Conservation (phyloP, 345 rosid genomes). For the Diplotaxis tenuifolia region DNA sequence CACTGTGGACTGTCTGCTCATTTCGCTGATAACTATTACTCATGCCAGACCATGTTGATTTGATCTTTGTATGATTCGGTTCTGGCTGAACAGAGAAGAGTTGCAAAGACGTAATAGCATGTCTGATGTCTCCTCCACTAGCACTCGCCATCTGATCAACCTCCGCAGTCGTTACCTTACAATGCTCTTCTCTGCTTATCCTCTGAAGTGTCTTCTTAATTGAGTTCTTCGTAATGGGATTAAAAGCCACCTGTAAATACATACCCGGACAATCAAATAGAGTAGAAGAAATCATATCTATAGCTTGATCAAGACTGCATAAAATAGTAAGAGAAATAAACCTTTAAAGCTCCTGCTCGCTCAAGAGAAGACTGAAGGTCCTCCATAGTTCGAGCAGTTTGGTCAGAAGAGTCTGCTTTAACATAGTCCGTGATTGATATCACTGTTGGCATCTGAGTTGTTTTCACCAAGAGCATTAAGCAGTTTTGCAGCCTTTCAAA, state of each 20-base stretch:
- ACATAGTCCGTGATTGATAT: conserved; percentile 61
- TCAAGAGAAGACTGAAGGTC: conserved; percentile 67
- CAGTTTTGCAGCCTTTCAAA: conserved; percentile 67
- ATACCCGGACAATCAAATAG: conserved; percentile 23
- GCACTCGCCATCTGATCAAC: conserved; percentile 73
- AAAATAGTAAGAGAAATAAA: conserved; percentile 43
- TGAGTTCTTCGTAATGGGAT: conserved; percentile 79
- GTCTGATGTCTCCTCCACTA: conserved; percentile 35
- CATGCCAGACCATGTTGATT: conserved; percentile 33
- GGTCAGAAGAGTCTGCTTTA: conserved; percentile 59
- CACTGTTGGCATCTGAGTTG: conserved; percentile 66
- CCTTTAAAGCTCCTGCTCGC: conserved; percentile 87
- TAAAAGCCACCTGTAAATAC: conserved; percentile 69
- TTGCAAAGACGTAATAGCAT: no score
- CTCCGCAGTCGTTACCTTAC: conserved; percentile 53
- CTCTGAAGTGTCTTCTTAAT: conserved; percentile 67
- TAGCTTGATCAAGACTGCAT: conserved; percentile 9
- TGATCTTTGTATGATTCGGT: conserved; percentile 19
- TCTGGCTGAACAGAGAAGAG: conserved; percentile 25
- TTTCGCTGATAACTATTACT: conserved; percentile 26
- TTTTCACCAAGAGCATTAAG: conserved; percentile 67
- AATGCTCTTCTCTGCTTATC: conserved; percentile 72
- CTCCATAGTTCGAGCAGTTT: conserved; percentile 49
- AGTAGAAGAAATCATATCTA: conserved; percentile 25
- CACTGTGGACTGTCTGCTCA: conserved; percentile 33